Conservation (phyloP, 2,329 filamentous ascomycete genomes). For the Shiraia sp. region DNA sequence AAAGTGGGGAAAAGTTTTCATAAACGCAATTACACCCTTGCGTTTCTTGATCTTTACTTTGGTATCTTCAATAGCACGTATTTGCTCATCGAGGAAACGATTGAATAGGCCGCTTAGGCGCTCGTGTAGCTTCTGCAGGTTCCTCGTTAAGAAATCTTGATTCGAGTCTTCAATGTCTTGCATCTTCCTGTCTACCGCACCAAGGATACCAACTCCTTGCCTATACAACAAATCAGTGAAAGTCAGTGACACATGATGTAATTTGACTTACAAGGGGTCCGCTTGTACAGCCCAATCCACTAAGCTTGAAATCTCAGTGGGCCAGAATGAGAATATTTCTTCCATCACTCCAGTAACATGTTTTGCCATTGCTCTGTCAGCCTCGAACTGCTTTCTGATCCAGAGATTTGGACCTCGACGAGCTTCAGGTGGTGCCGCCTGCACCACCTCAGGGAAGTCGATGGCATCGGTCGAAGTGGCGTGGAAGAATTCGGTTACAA, state of each 20-base stretch:
- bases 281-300: conserved; percentile 81
- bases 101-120: conserved; percentile 76
- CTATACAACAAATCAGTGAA: conserved; percentile 49
- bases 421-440: conserved; percentile 65
- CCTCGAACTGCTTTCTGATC: conserved; percentile 78
- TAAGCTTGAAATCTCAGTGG: conserved; percentile 74
- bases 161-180: conserved; percentile 83
- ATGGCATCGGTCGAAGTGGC: conserved; percentile 78
- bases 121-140: conserved; percentile 78
- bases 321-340: conserved; percentile 81
- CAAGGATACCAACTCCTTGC: conserved; percentile 87
- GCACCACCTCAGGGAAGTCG: conserved; percentile 83
- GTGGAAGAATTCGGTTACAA: conserved; percentile 96
- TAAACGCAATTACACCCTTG: conserved; percentile 93
- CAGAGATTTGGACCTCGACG: conserved; percentile 74
- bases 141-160: conserved; percentile 84
- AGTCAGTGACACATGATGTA: not conserved
- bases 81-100: conserved; percentile 91
- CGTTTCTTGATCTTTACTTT: conserved; percentile 99
- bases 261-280: conserved; percentile 74
- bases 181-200: conserved; percentile 77
- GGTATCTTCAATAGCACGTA: conserved; percentile 93
- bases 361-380: conserved; percentile 83
- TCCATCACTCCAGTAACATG: conserved; percentile 87
- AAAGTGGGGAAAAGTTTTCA: conserved; percentile 90